Evolutionary conservation across 306 rosid genomes (phyloP).

Genomic region (Fagus crenata): DNA sequence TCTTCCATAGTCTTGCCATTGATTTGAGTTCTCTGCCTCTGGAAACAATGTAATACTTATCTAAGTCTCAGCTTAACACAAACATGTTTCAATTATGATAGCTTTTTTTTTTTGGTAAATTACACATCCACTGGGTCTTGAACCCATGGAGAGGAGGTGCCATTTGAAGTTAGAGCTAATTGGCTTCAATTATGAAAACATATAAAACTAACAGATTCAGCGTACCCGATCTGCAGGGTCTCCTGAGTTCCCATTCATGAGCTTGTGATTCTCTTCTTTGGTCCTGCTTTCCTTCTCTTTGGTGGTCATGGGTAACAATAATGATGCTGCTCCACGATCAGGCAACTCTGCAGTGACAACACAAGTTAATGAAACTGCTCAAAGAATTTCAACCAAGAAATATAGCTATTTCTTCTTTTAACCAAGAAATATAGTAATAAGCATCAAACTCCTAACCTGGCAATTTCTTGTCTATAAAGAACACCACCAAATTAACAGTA

Average conservation of each 20-base stretch:
- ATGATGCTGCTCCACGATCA: conserved; percentile 66
- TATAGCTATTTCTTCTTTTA: neutral
- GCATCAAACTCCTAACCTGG: conserved; percentile 56
- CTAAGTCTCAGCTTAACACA: conserved; percentile 28
- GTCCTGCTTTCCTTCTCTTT: conserved; percentile 73
- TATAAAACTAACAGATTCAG: conserved; percentile 24
- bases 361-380: conserved; percentile 31
- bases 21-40: conserved; percentile 93
- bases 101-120: too few species aligned
- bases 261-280: conserved; percentile 92
- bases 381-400: conserved; percentile 4
- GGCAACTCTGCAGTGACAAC: conserved; percentile 66
- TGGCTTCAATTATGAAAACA: neutral
- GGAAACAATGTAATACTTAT: conserved; percentile 29
- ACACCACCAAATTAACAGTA: conserved; percentile 93
- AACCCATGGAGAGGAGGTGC: too few species aligned
- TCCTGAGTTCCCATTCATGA: conserved; percentile 79
- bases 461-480: conserved; percentile 77
- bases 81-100: conserved; percentile 19
- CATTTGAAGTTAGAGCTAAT: too few species aligned
- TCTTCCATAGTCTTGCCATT: conserved; percentile 89
- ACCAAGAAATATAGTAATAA: conserved; percentile 6
- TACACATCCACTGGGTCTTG: too few species aligned
- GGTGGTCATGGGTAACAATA: conserved; percentile 64
- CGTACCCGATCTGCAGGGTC: conserved; percentile 89